Base-by-base conservation (phyloP, 768 basidiomycete species). In the Asterophora lycoperdoides region DNA sequence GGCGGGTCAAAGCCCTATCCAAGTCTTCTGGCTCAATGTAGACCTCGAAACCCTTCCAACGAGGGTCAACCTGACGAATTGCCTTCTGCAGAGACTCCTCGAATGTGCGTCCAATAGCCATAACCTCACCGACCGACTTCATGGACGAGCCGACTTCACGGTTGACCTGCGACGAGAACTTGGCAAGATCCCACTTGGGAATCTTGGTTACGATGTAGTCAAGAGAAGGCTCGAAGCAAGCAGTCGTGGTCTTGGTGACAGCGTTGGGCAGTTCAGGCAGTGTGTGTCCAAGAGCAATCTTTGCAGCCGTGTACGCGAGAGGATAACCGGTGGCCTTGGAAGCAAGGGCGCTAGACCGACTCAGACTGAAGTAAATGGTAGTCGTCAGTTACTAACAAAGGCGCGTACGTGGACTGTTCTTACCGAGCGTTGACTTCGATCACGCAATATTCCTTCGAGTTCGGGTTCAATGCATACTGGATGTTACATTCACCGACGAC, bases 191-290 rank as follows among this genome's bases (percentile, higher is more conserved):
- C 95, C 96, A 98, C 67, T 97, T 97, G 53, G 96, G 96, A 55
- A 99, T 98, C 72, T 99, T 99, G 41, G 93, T 96, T 52, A 99
- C 96, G 62, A 99, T 96, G 69, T 99, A 99, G 68, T 99, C 96
- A 37, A 99, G 77, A 7, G 94, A 95, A 19, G 96, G 95, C 64
- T 99, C 96, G 69, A 98, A 99, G 71, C 96, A 98, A 2, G 96
- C 96, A 8, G 96, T 98, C 1, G 96, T 99, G 3, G 93, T 95
- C 73, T 98, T 99, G 43, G 96, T 99, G 54, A 99, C 96, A 34
- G 96, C 94, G 67, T 99, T 99, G 11, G 95, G 95, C 17, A 98
- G 79, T 74, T 97, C 95, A 5, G 95, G 95, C 26, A 99, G 84
- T 14, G 96, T 98, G 67, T 97, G 83, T 40, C 96, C 96, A 41